Conservation (phyloP, 2,329 filamentous ascomycete genomes). For the Verticillium zaregamsianum region DNA sequence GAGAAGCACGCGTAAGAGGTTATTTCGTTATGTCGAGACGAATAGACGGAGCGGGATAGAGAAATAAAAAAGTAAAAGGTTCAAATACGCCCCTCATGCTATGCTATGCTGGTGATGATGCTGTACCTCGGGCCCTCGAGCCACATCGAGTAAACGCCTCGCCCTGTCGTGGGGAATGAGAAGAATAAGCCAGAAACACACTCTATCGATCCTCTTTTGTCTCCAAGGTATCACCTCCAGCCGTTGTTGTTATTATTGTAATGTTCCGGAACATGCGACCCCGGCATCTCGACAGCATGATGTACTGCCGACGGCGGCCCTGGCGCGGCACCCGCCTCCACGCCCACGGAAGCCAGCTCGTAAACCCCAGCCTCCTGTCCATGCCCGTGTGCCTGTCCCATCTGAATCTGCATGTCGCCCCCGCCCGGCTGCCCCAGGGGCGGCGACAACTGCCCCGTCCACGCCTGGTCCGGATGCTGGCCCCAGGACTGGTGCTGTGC, state of each 20-base stretch:
- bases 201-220: background rate
- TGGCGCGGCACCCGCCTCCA: background rate
- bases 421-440: slow-evolving; percentile 2
- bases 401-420: background rate
- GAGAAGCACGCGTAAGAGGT: slow-evolving; percentile 16
- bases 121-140: background rate
- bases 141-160: background rate
- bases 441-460: background rate
- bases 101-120: background rate
- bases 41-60: background rate
- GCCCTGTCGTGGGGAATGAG: background rate
- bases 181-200: background rate
- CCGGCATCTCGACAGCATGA: slow-evolving; percentile 12
- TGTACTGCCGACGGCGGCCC: background rate
- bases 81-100: background rate
- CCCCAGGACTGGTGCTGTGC: background rate
- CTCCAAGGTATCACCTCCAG: background rate
- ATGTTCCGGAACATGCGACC: background rate
- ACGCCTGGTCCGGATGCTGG: slow-evolving; percentile 1
- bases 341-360: slow-evolving; percentile 11
- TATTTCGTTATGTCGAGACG: background rate
- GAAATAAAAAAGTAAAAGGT: background rate
- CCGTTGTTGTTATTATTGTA: background rate
- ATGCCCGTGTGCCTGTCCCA: background rate
- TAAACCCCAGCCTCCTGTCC: slow-evolving; percentile 7